Evolutionary conservation across 1,139 yeast genomes (phyloP), one percentile per base, ranked within the genome.

Genomic region (Blastobotrys arbuscula): DNA sequence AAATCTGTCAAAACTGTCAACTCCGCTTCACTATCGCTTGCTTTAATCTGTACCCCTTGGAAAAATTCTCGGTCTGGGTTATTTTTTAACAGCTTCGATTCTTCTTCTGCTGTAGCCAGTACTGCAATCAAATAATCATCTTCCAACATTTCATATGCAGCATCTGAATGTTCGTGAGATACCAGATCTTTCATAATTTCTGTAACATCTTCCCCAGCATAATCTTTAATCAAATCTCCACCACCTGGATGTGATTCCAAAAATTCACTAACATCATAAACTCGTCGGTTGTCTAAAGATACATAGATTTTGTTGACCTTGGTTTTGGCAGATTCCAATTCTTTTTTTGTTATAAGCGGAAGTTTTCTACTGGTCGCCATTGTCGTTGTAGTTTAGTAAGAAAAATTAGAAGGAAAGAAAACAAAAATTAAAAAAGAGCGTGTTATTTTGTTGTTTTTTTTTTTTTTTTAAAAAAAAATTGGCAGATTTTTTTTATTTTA

Each of bases 211-310:
- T 81, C 76, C 43, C 97, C 96, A 13, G 88, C 92, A 63, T 82
- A 79, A 3, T 87, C 90, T 49, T 76, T 59, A 51, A 92, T 78
- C 38, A 85, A 63, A 49, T 87, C 90, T 3, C 77, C 80, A 15
- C 96, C 97, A 49, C 86, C 96, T 0, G 97, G 96, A 65, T 89
- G 96, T 58, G 84, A 90, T 35, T 81, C 83, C 40, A 89, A 62
- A 59, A 89, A 92, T 7, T 70, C 76, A 0, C 92, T 82, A 44
- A 90, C 89, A 64, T 92, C 80, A 64, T 89, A 90, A 38, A 92
- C 81, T 60, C 86, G 87, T 60, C 96, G 75, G 67, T 83, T 71
- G 60, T 77, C 72, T 23, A 89, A 70, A 2, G 95, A 78, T 45
- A 90, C 95, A 8, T 57, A 50, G 2, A 58, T 55, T 35, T 48